Percentiles rank a stretch among this genome's conserved stretches.
phyloP scores from a whole-genome alignment of 352 stramenopile genomes.

The Phytopythium delawarense region DNA sequence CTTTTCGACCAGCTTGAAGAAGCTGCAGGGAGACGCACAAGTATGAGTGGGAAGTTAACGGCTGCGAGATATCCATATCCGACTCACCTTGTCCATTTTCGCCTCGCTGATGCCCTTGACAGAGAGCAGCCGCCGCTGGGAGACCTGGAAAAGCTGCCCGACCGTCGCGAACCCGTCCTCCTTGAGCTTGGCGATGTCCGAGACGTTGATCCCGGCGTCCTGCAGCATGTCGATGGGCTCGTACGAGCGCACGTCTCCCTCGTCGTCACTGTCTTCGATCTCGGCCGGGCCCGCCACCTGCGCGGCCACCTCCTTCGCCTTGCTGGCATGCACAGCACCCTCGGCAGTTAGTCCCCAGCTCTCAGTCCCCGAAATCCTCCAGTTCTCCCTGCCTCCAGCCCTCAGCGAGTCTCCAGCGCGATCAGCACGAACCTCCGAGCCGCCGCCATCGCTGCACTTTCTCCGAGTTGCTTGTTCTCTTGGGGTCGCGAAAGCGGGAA shows the following conservation, averaged over 20 bases:
- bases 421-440: background rate
- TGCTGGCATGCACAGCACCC: slow-evolving; percentile 13
- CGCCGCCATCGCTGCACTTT: background rate
- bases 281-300: slow-evolving; percentile 23
- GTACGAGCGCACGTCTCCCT: slow-evolving; percentile 56
- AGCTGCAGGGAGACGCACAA: slow-evolving; percentile 23
- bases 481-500: background rate
- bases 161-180: slow-evolving; percentile 77
- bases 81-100: slow-evolving; percentile 75
- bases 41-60: background rate
- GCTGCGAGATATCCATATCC: background rate
- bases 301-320: slow-evolving; percentile 14
- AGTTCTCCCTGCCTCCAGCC: background rate
- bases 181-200: slow-evolving; percentile 77
- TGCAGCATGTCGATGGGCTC: slow-evolving; percentile 72
- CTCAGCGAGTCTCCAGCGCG: background rate
- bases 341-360: background rate
- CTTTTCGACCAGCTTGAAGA: slow-evolving; percentile 72
- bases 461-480: background rate
- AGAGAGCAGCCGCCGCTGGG: slow-evolving; percentile 51
- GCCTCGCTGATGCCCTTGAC: slow-evolving; percentile 90
- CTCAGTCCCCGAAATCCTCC: background rate
- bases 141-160: slow-evolving; percentile 78
- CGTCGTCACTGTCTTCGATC: slow-evolving; percentile 46
- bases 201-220: slow-evolving; percentile 69